Base-by-base conservation (phyloP, 768 basidiomycete genomes). In the Leccinum ochraceum region DNA sequence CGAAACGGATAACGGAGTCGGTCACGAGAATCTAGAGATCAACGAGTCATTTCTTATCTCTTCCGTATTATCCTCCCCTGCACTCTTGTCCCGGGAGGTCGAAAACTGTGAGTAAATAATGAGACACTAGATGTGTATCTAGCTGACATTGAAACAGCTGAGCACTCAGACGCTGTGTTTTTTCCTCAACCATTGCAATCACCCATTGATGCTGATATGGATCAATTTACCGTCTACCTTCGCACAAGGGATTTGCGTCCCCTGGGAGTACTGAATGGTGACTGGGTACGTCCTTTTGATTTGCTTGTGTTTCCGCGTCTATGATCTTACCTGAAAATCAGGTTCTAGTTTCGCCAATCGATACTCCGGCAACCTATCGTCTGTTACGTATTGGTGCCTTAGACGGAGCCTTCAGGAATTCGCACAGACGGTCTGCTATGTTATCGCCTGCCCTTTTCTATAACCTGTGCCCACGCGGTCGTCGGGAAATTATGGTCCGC, bases 1-100 rank as follows among this genome's bases (percentile, higher is more conserved):
- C 59, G 60, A 56, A 34, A 60, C 26, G 49, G 53, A 61, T 16
- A 22, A 1, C 16, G 60, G 54, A 24, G 66, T 63, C 63, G 62
- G 60, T 49, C 65, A 67, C 9, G 85, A 86, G 34, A 69, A 63
- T 17, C 71, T 91, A 52, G 90, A 92, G 72, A 93, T 93, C 56
- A 83, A 83, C 66, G 87, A 92, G 67, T 81, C 75, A 17, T 93
- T 93, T 71, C 79, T 92, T 24, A 86, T 84, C 8, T 81, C 77
- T 60, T 78, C 85, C 34, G 66, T 84, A 16, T 62, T 82, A 16
- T 64, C 73, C 49, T 26, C 68, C 28, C 55, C 65, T 16, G 53
- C 59, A 54, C 62, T 54, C 56, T 61, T 55, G 48, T 64, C 58
- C 30, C 57, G 53, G 37, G 52, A 42, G 26, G 56, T 42, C 30